phyloP scores from a whole-genome alignment of 2,329 filamentous ascomycete species.

The Thyridium curvatum region DNA sequence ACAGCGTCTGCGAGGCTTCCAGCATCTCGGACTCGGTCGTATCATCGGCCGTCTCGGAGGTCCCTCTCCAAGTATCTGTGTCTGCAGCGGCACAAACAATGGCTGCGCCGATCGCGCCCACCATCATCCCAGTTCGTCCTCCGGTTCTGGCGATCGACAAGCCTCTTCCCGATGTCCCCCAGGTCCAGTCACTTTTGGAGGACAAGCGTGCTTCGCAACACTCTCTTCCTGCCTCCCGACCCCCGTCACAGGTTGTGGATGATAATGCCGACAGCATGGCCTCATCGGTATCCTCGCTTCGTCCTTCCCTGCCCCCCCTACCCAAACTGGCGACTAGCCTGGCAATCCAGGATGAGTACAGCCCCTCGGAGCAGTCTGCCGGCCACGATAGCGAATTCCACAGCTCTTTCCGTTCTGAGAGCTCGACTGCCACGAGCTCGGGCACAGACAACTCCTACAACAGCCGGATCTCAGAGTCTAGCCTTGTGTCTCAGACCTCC shows the following conservation, averaged over 20 bases:
- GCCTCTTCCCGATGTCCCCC: conserved; percentile 60
- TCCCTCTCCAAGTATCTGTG: not conserved
- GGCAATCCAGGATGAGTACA: conserved; percentile 40
- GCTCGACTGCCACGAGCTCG: conserved; percentile 67
- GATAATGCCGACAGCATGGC: conserved; percentile 33
- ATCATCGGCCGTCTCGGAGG: conserved; percentile 22
- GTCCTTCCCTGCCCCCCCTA: conserved; percentile 45
- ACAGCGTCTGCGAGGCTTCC: conserved; percentile 19
- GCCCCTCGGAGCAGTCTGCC: conserved; percentile 35
- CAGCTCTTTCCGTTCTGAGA: conserved; percentile 54
- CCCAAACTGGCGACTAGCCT: conserved; percentile 50
- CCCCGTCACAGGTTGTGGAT: conserved; percentile 32
- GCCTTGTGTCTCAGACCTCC: conserved; percentile 72
- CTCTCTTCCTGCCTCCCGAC: conserved; percentile 32
- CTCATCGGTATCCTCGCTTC: conserved; percentile 42
- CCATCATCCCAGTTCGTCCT: conserved; percentile 16
- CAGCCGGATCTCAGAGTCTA: conserved; percentile 76
- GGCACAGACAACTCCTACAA: conserved; percentile 74
- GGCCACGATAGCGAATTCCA: conserved; percentile 44
- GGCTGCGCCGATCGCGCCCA: conserved; percentile 16
- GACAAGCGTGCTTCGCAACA: conserved; percentile 13
- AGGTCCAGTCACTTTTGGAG: conserved; percentile 36
- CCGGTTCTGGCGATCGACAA: conserved; percentile 52
- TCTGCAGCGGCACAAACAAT: conserved; percentile 9
- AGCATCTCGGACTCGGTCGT: conserved; percentile 7